Percentiles rank a stretch among this genome's conserved stretches.
Conservation (phyloP, 2,329 filamentous ascomycete genomes). For the Colletotrichum costaricense region DNA sequence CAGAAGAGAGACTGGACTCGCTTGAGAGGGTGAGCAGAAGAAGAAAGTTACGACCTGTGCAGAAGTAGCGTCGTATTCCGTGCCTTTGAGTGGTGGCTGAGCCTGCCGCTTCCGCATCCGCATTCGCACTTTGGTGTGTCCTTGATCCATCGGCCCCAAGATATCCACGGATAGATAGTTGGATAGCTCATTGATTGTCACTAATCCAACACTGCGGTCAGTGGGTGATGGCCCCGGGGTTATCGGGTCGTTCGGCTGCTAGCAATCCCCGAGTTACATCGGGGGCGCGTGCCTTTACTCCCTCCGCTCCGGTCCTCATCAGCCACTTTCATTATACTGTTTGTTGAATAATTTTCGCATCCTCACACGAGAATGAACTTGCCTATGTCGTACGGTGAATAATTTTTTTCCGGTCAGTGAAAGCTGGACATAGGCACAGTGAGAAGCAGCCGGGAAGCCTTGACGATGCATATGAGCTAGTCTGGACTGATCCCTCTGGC, state of each 20-base stretch:
- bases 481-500: background rate
- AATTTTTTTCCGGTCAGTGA: background rate
- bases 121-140: conserved; percentile 21
- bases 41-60: conserved; percentile 23
- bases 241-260: conserved; percentile 29
- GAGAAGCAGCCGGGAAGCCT: background rate
- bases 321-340: background rate
- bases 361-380: background rate
- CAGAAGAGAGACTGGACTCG: background rate
- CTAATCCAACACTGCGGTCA: conserved; percentile 4
- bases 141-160: background rate
- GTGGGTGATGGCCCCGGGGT: conserved; percentile 15
- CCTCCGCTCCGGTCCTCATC: background rate
- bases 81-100: conserved; percentile 21
- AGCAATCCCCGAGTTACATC: conserved; percentile 13
- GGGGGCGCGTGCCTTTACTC: background rate
- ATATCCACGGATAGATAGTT: background rate
- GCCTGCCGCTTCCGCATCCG: conserved; percentile 26
- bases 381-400: background rate
- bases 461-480: background rate
- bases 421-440: background rate
- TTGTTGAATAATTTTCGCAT: background rate
- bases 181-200: background rate
- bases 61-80: conserved; percentile 28
- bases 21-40: background rate